Evolutionary conservation across 2,329 filamentous ascomycete genomes (phyloP).

Genomic region (Aspergillus unguis): DNA sequence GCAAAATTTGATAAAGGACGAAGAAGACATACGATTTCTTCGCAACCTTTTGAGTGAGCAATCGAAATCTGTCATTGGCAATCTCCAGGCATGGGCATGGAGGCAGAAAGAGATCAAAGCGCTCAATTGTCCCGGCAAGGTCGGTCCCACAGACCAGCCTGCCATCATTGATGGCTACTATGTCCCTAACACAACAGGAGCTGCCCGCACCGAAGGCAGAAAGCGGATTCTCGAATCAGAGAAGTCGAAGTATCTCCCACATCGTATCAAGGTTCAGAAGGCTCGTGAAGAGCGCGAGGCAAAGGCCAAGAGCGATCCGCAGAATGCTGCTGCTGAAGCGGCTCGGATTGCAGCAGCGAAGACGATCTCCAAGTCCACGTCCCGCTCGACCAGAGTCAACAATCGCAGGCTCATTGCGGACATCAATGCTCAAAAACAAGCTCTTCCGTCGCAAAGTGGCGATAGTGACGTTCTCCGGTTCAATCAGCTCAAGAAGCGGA

Average conservation of each 20-base stretch:
- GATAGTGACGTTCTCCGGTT: constrained; percentile 93
- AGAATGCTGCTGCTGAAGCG: constrained; percentile 64
- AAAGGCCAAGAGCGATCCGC: constrained; percentile 62
- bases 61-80: constrained; percentile 50
- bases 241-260: constrained; percentile 96
- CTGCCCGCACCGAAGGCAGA: constrained; percentile 85
- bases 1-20: constrained; percentile 66
- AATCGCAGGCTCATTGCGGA: constrained; percentile 93
- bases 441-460: constrained; percentile 62
- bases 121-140: constrained; percentile 58
- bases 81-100: constrained; percentile 64
- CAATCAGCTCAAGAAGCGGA: constrained; percentile 98
- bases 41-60: constrained; percentile 50
- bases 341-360: constrained; percentile 75
- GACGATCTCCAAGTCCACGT: constrained; percentile 79
- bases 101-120: constrained; percentile 70
- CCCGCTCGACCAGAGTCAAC: constrained; percentile 89
- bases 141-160: constrained; percentile 52
- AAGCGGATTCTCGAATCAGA: constrained; percentile 96
- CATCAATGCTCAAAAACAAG: constrained; percentile 89
- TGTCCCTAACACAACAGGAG: constrained; percentile 79
- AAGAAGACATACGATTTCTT: constrained; percentile 62
- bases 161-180: constrained; percentile 67
- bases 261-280: constrained; percentile 94
- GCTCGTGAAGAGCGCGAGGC: constrained; percentile 85